Conservation (phyloP, 805 yeast genomes). For the Grigorovia transvaalensis region DNA sequence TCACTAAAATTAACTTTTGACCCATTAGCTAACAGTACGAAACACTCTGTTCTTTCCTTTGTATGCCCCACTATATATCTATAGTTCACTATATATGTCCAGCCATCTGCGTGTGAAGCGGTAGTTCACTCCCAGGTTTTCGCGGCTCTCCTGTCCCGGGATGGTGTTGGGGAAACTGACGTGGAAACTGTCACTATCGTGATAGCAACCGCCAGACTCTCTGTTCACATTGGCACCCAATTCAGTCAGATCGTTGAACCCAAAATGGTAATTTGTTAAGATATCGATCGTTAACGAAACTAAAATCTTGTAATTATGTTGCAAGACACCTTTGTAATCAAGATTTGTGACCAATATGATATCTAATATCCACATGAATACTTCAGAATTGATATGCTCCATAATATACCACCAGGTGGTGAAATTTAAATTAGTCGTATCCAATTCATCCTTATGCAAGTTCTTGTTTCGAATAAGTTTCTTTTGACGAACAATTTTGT, state of each 20-base stretch:
- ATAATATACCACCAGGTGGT: constrained; percentile 25
- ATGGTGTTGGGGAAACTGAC: neutral
- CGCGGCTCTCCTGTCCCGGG: neutral
- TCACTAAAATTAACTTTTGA: too few species aligned
- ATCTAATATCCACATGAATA: constrained; percentile 28
- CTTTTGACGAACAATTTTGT: constrained; percentile 17
- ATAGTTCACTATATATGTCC: neutral
- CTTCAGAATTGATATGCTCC: constrained; percentile 17
- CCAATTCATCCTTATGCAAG: constrained; percentile 24
- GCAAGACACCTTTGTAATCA: neutral
- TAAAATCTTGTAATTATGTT: constrained; percentile 30
- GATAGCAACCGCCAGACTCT: constrained; percentile 6
- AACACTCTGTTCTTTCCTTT: too few species aligned
- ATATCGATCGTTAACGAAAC: constrained; percentile 34
- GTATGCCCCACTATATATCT: neutral
- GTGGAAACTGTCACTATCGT: neutral
- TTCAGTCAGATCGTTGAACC: constrained; percentile 30
- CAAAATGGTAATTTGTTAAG: constrained; percentile 40
- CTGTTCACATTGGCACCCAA: constrained; percentile 10
- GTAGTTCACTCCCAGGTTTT: constrained; percentile 6
- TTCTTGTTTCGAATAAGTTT: constrained; percentile 18
- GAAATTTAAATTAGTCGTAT: constrained; percentile 16
- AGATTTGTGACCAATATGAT: constrained; percentile 12
- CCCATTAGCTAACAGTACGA: too few species aligned
- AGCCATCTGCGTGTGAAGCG: constrained; percentile 23